These are phyloP conservation scores for Monosporascus sp. DNA, from an alignment of 2,329 filamentous ascomycete species.

Conservation along the genomic window DNA sequence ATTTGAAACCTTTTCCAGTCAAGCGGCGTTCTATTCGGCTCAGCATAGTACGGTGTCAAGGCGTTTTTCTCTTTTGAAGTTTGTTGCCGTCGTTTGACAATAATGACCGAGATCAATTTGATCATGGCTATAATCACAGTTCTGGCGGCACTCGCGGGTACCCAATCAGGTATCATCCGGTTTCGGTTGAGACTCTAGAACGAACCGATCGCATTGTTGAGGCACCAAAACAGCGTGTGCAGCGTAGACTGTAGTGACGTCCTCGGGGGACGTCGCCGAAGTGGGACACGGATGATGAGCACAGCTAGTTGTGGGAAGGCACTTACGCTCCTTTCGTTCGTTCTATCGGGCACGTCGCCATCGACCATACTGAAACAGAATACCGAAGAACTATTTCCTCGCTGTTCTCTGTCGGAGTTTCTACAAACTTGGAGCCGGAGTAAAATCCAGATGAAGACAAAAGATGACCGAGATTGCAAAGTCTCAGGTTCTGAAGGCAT, in stretches of 20 bases:
- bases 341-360: background rate
- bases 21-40: constrained; percentile 44
- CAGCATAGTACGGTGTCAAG: constrained; percentile 56
- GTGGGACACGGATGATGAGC: background rate
- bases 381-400: background rate
- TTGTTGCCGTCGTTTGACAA: constrained; percentile 17
- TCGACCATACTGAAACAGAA: background rate
- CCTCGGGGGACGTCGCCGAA: background rate
- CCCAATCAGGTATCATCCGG: background rate
- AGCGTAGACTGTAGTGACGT: background rate
- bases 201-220: background rate
- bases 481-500: background rate
- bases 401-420: background rate
- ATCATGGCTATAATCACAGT: constrained; percentile 19
- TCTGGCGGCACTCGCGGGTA: constrained; percentile 8
- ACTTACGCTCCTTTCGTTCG: background rate
- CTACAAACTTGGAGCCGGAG: background rate
- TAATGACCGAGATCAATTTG: constrained; percentile 10
- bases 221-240: background rate
- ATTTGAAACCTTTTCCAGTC: constrained; percentile 45
- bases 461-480: background rate
- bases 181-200: too few relatives aligned
- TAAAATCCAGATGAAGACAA: background rate
- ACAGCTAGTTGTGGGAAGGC: background rate
- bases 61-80: constrained; percentile 38